These are phyloP conservation scores for Penicillium coprophilum DNA, from an alignment of 495 filamentous ascomycete species.

Conservation along the genomic window DNA sequence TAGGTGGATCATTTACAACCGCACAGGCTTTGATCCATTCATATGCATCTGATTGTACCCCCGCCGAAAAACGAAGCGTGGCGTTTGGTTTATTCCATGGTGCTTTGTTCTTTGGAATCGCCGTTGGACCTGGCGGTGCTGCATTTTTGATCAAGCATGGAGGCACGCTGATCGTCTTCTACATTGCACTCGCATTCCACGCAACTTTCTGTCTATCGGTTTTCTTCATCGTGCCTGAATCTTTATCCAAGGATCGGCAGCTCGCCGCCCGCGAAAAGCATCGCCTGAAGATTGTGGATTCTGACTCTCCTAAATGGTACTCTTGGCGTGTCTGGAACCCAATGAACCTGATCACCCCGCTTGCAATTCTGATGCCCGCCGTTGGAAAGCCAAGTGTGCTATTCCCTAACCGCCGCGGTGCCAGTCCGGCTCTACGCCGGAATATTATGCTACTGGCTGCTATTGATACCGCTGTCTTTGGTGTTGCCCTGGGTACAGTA, in stretches of 20 bases:
- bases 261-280: slow-evolving; percentile 65
- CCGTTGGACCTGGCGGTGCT: slow-evolving; percentile 75
- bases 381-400: slow-evolving; percentile 55
- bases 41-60: slow-evolving; percentile 86
- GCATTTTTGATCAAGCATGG: slow-evolving; percentile 71
- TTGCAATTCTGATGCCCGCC: slow-evolving; percentile 75
- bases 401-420: slow-evolving; percentile 64
- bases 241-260: slow-evolving; percentile 67
- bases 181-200: slow-evolving; percentile 70
- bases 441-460: slow-evolving; percentile 79
- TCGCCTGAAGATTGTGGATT: slow-evolving; percentile 25
- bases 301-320: slow-evolving; percentile 18
- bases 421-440: slow-evolving; percentile 59
- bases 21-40: slow-evolving; percentile 77
- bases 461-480: slow-evolving; percentile 76
- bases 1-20: slow-evolving; percentile 83
- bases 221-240: slow-evolving; percentile 74
- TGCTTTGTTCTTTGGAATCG: slow-evolving; percentile 81
- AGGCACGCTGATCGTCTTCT: slow-evolving; percentile 71
- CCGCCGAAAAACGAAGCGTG: slow-evolving; percentile 73
- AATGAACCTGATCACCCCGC: slow-evolving; percentile 67
- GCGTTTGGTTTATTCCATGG: slow-evolving; percentile 88
- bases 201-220: slow-evolving; percentile 67
- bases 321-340: slow-evolving; percentile 36
- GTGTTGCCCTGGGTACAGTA: slow-evolving; percentile 76